A percentile compares a stretch with the other conserved stretches of the same genome.
Conservation (phyloP, 2,329 filamentous ascomycete species). For the Lanzia echinophila region DNA sequence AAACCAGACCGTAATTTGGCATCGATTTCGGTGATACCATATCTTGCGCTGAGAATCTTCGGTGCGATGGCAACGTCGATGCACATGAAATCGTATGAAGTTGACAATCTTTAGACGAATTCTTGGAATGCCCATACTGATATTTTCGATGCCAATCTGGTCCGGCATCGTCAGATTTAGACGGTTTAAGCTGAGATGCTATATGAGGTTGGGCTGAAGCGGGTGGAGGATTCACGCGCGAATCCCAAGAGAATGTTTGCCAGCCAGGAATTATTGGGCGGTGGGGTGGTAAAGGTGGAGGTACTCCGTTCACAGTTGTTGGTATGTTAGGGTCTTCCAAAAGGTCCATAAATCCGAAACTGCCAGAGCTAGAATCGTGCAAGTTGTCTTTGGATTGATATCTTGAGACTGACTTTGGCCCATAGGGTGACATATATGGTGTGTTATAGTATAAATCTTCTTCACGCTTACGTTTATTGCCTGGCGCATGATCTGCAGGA, state of each 20-base stretch:
- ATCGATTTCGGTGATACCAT: constrained; percentile 9
- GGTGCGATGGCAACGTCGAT: background rate
- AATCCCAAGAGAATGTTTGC: constrained; percentile 8
- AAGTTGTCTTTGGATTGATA: background rate
- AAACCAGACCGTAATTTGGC: constrained; percentile 3
- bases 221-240: background rate
- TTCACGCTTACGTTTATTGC: background rate
- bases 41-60: background rate
- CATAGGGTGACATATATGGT: background rate
- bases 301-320: background rate
- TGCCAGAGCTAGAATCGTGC: background rate
- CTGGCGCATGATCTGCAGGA: background rate
- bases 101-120: too few relatives aligned
- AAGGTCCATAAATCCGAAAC: constrained; percentile 2
- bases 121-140: background rate
- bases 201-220: background rate
- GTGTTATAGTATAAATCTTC: background rate
- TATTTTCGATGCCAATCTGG: constrained; percentile 5
- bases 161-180: background rate
- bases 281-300: constrained; percentile 1
- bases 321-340: constrained; percentile 4
- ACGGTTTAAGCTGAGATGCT: background rate
- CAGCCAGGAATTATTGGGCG: constrained; percentile 3
- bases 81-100: background rate
- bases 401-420: background rate